Base-by-base conservation (phyloP, 169 alveolate species). In the Cryptosporidium bovis region DNA sequence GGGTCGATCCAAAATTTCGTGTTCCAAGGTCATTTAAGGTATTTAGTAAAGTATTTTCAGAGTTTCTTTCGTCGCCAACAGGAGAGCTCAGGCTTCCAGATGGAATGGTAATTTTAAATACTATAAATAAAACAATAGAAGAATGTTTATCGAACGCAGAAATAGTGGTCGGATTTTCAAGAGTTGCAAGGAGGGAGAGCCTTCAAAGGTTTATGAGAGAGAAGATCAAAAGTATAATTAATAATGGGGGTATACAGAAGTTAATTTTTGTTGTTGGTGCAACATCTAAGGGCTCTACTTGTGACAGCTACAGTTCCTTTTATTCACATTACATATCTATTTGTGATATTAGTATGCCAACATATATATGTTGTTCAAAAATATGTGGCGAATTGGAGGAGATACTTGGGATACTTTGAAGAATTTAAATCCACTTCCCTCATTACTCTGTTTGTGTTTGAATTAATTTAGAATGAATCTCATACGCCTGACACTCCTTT, bases 401-500 rank as follows among this genome's bases (percentile, higher is more conserved):
- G 64, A 33, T 66, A 46, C 71, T 53, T 34, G 66, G 29, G 34
- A 50, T 90, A 51, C 31, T 56, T 62, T 77, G 27, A 44, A 12
- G 3, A 8, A 40, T 40, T 40, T 40, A 8, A 8, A 6, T 0
- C 10, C 10, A 40, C 10, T 40, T 0, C 4, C 48, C 10, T 40
- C 48, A 40, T 0, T 6, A 53, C 8, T n/a, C 51, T 33, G 15
- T 6, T 64, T 91, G 90, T 31, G 68, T 82, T 55, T 91, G 90
- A 44, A 90, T 20, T 83, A 91, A 62, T 66, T 65, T 87, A 13
- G 93, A 82, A 82, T 91, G 94, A 69, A 90, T 66, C 46, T 91
- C 94, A 46, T 77, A 90, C 91, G 90, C 66, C 69, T 91, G 93
- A 58, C 94, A 91, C 53, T 91, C 94, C 12, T 77, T 82, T 64